Evolutionary conservation across 2,329 filamentous ascomycete genomes (phyloP), one percentile per base, ranked within the genome.

Genomic region (Ophiosphaerella herpotricha): DNA sequence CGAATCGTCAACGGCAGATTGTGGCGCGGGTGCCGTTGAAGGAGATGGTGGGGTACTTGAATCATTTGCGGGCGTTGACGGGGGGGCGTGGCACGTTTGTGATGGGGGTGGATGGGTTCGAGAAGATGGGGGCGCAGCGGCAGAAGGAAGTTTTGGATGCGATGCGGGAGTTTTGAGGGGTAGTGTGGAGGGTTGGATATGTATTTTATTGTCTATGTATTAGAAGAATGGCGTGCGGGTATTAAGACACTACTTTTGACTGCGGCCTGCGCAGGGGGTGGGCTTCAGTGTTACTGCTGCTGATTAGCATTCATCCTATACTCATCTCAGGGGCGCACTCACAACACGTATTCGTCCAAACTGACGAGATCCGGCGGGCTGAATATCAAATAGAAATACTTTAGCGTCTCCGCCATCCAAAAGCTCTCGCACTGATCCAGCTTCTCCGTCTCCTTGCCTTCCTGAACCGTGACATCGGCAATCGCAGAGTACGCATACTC

Each of bases 1-100:
- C 52, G 60, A 52, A 68, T 59, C 51, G 61, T 39, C 61, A 71
- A 62, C 73, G 80, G 29, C 83, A 85, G 50, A 90, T 99, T 60
- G 86, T 88, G 9, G 94, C 92, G 18, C 85, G 89, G 64, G 93
- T 97, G 24, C 94, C 94, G 29, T 80, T 97, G 63, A 95, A 94
- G 75, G 93, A 97, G 74, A 97, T 97, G 90, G 87, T 97, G 32
- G 90, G 93, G 36, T 99, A 97, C 73, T 79, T 97, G 61, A 90
- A 91, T 70, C 90, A 95, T 68, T 75, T 99, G 57, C 81, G 94
- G 44, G 92, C 90, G 74, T 82, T 96, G 77, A 99, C 93, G 3
- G 89, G 88, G 2, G 94, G 94, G 0, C 81, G 94, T 47, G 87
- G 87, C 0, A 89, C 86, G 1, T 90, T 90, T 70, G 84, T 89